Base-by-base conservation (phyloP, 2,329 filamentous ascomycete genomes). In the Neonectria ditissima region DNA sequence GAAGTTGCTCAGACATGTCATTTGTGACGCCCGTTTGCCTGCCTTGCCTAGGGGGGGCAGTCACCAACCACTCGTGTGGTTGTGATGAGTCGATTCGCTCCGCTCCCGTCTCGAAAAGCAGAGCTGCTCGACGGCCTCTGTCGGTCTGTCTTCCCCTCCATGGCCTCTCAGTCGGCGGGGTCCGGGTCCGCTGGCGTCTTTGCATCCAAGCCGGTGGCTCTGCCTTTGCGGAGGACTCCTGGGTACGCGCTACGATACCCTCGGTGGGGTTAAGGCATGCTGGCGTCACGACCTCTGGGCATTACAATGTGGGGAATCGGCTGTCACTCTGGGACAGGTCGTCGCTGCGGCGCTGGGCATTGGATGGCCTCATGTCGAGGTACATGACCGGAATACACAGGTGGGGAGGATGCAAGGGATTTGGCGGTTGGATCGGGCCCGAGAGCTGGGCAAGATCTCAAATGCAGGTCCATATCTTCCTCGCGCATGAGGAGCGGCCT, bases 281-380 rank as follows among this genome's bases (percentile, higher is more conserved):
- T 28, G 53, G 43, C 44, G 62, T 69, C 59, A 44, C 55, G 53
- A 59, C 65, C 48, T 54, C 62, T 63, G 61, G 59, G 62, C 6
- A 28, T 58, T 47, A 34, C 30, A 52, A 13, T 39, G 67, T 67
- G 69, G 69, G 69, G 59, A 69, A 65, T 71, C 68, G 55, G 62
- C 68, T 65, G 64, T 71, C 68, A 58, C 57, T 63, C 41, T 37
- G 20, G 20, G 20, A 32, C 7, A 30, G 51, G 47, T 41, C 41
- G 47, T 41, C 41, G 55, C 47, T 51, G 24, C 52, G 41, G 45
- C 47, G 53, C 53, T 55, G 48, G 44, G 48, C 60, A 50, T 51
- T 45, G 47, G 45, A 44, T 69, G 65, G 65, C 55, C 68, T 71
- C 65, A 63, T 69, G 56, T 59, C 37, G 50, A 60, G 55, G 60